Base-by-base conservation (phyloP, 2,329 filamentous ascomycete genomes). In the Claviceps africana region DNA sequence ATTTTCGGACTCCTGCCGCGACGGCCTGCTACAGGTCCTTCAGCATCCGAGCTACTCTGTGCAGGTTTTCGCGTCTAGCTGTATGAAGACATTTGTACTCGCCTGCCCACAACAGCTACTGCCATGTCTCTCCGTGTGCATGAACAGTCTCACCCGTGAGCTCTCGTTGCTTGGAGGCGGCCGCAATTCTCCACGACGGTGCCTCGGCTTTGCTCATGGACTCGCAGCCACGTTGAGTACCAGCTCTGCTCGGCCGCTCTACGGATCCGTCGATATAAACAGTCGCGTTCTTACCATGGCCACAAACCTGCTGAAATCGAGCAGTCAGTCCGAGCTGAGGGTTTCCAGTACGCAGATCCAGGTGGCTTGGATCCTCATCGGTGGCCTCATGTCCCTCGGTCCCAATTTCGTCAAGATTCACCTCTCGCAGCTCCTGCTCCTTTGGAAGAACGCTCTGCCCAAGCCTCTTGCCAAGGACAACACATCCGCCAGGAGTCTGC, bases 341-440 rank as follows among this genome's bases (percentile, higher is more conserved):
- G 82, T 93, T 37, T 95, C 93, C 7, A 88, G 88, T 61, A 95
- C 89, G 1, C 93, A 98, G 63, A 89, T 98, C 25, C 93, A 98
- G 64, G 90, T 98, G 2, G 93, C 93, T 5, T 98, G 93, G 91
- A 94, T 95, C 47, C 73, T 98, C 53, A 95, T 98, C 47, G 93
- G 94, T 39, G 93, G 94, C 0, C 72, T 98, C 51, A 97, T 97
- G 91, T 89, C 90, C 0, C 77, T 98, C 1, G 93, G 93, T 0
- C 91, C 93, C 4, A 97, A 95, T 66, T 98, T 98, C 66, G 91
- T 97, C 67, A 98, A 98, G 70, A 97, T 97, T 25, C 93, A 98
- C 67, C 77, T 98, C 8, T 91, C 90, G 2, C 93, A 98, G 63
- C 75, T 98, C 22, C 81, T 98, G 52, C 72, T 98, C 9, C 73